phyloP scores from a whole-genome alignment of 2,329 filamentous ascomycete genomes.

The Tolypocladium pustulatum region DNA sequence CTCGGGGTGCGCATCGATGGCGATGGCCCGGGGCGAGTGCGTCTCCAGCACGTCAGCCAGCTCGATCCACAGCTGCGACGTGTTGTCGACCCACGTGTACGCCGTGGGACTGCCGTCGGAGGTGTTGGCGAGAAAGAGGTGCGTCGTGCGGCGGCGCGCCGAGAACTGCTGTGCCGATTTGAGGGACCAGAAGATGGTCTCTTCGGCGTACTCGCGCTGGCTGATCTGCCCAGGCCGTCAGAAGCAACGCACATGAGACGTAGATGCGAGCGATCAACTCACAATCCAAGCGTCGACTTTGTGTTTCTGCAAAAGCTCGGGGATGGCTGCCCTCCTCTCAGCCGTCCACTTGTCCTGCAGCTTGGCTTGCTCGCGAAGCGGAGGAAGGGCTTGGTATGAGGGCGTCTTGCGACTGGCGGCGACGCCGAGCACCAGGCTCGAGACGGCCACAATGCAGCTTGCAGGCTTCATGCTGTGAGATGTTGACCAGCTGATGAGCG shows the following conservation, averaged over 20 bases:
- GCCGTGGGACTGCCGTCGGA: slow-evolving; percentile 1
- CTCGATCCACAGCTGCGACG: slow-evolving; percentile 28
- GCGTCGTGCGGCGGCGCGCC: slow-evolving; percentile 23
- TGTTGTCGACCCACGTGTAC: slow-evolving; percentile 38
- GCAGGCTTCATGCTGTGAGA: not conserved
- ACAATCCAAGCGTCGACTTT: not conserved
- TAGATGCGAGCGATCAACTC: not conserved
- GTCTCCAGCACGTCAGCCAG: slow-evolving; percentile 24
- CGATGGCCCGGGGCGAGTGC: slow-evolving; percentile 26
- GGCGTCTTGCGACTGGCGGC: not conserved
- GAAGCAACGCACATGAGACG: not conserved
- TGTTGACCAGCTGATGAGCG: not conserved
- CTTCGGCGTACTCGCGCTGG: not conserved
- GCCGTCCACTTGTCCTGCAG: slow-evolving; percentile 2
- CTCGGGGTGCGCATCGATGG: slow-evolving; percentile 32
- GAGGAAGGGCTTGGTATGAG: slow-evolving; percentile 4
- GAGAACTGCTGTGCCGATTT: not conserved
- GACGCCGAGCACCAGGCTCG: not conserved
- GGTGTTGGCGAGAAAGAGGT: slow-evolving; percentile 26
- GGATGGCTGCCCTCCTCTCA: not conserved
- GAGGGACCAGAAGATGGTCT: not conserved
- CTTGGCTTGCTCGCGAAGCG: slow-evolving; percentile 5
- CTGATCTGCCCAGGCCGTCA: not conserved
- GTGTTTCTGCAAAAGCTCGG: not conserved
- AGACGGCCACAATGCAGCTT: not conserved